Percentiles rank a stretch among this genome's conserved stretches.
These are phyloP conservation scores for Kluyveromyces marxianus DNA, from an alignment of 1,139 yeast genomes.

Conservation along the genomic window DNA sequence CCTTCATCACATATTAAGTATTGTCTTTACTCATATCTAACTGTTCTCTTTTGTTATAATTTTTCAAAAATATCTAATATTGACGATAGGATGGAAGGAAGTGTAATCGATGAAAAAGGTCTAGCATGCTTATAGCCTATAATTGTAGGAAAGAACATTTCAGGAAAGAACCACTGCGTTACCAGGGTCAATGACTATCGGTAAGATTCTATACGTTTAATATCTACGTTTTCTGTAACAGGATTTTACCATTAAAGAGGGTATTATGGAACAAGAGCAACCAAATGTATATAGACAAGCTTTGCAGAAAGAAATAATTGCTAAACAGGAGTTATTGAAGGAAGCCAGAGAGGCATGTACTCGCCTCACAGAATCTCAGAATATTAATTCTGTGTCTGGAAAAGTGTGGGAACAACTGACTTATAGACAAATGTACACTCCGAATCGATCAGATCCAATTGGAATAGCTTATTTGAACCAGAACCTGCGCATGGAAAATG, in stretches of 20 bases:
- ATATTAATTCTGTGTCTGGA: conserved; percentile 3
- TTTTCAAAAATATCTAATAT: too few species aligned
- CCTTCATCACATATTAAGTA: too few species aligned
- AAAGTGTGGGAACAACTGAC: conserved; percentile 18
- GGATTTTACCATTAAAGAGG: not conserved
- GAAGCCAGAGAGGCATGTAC: conserved; percentile 20
- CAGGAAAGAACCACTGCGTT: too few species aligned
- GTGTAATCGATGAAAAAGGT: too few species aligned
- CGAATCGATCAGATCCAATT: conserved; percentile 29
- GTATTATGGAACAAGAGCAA: not conserved
- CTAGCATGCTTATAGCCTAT: too few species aligned
- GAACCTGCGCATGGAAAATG: not conserved
- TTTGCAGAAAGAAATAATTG: conserved; percentile 22
- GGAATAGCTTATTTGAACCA: conserved; percentile 16
- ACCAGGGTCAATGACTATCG: too few species aligned
- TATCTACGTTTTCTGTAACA: not conserved
- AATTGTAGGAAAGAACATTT: too few species aligned
- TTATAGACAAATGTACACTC: conserved; percentile 21
- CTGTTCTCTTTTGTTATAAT: too few species aligned
- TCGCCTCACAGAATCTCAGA: conserved; percentile 6
- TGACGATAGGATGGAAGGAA: too few species aligned
- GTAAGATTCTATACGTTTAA: too few species aligned
- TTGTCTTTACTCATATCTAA: too few species aligned
- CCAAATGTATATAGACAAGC: conserved; percentile 16
- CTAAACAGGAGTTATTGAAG: conserved; percentile 21